Evolutionary conservation across 1,139 yeast genomes (phyloP).

Genomic region (Ogataea hybrid): DNA sequence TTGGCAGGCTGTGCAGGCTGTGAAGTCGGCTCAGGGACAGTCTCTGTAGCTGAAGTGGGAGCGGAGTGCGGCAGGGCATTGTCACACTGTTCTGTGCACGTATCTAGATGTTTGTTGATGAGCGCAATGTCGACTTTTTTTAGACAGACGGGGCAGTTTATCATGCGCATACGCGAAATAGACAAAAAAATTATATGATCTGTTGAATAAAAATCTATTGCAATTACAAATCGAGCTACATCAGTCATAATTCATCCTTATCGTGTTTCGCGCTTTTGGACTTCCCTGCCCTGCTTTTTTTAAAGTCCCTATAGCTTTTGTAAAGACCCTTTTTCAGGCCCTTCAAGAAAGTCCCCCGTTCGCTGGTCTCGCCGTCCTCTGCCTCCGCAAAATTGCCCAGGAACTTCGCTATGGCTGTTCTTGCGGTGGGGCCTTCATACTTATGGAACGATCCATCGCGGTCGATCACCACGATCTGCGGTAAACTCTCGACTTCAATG

Average conservation of each 20-base stretch:
- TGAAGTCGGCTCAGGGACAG: neutral
- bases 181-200: neutral
- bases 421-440: slow-evolving; percentile 20
- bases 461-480: slow-evolving; percentile 19
- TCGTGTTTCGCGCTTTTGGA: neutral
- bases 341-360: slow-evolving; percentile 19
- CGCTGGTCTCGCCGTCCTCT: slow-evolving; percentile 28
- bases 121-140: slow-evolving; percentile 24
- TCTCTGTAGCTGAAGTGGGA: neutral
- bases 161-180: slow-evolving; percentile 29
- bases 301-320: slow-evolving; percentile 24
- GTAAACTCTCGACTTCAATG: slow-evolving; percentile 5
- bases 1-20: slow-evolving; percentile 9
- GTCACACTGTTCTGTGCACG: slow-evolving; percentile 18
- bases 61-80: neutral
- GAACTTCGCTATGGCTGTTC: slow-evolving; percentile 21
- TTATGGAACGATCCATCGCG: slow-evolving; percentile 12
- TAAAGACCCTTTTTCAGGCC: slow-evolving; percentile 24
- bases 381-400: slow-evolving; percentile 22
- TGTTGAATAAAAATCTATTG: too few species aligned
- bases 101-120: slow-evolving; percentile 32
- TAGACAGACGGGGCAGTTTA: slow-evolving; percentile 33
- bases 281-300: slow-evolving; percentile 11
- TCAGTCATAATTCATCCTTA: slow-evolving; percentile 20
- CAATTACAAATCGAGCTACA: neutral